Conservation (phyloP, 306 rosid species). For the Rubus idaeus region DNA sequence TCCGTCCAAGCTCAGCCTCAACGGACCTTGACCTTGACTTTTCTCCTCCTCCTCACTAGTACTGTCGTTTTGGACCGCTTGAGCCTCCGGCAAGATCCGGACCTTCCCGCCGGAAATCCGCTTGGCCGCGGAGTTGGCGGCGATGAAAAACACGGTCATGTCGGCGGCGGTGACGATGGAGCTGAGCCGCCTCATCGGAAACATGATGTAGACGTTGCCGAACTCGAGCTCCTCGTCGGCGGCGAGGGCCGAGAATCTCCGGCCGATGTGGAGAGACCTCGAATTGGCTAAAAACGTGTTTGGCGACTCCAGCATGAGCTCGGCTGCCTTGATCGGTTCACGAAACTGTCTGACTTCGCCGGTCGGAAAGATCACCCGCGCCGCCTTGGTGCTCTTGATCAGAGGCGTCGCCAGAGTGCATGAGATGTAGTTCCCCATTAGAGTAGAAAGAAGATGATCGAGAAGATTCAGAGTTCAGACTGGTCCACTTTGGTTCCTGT, state of each 20-base stretch:
- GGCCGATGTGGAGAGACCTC: conserved; percentile 59
- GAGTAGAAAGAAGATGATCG: no score
- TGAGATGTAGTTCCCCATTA: conserved; percentile 81
- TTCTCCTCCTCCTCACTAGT: neutral
- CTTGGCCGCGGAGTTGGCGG: conserved; percentile 73
- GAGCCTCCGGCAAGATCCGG: conserved; percentile 44
- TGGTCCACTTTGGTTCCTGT: neutral
- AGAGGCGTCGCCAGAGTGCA: conserved; percentile 67
- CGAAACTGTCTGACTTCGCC: conserved; percentile 71
- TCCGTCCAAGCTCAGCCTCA: conserved; percentile 65
- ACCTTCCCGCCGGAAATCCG: conserved; percentile 48
- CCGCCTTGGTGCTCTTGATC: conserved; percentile 55
- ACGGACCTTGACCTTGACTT: conserved; percentile 6
- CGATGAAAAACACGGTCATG: conserved; percentile 65
- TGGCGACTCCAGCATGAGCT: conserved; percentile 83
- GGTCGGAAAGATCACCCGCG: conserved; percentile 66
- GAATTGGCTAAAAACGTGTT: conserved; percentile 54
- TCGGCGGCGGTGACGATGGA: conserved; percentile 75
- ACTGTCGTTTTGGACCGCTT: neutral
- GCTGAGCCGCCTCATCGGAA: conserved; percentile 69
- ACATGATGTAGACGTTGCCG: conserved; percentile 67
- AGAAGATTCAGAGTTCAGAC: neutral
- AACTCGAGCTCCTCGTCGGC: conserved; percentile 84
- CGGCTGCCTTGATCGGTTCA: conserved; percentile 65
- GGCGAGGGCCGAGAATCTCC: conserved; percentile 63